phyloP scores from a whole-genome alignment of 495 filamentous ascomycete species.

The Penicillium cosmopolitanum region DNA sequence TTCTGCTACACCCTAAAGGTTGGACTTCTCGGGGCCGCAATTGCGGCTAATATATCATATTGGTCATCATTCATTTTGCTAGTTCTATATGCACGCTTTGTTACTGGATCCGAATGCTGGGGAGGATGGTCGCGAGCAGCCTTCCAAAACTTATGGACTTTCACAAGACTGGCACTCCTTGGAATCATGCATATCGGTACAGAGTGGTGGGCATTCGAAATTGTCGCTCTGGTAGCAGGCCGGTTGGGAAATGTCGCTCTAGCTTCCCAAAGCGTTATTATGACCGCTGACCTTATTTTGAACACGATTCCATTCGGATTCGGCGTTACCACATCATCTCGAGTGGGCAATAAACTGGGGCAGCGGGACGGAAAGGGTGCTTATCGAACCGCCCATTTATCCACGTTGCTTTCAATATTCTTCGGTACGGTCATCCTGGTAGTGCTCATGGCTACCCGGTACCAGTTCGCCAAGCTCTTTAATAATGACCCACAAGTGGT shows the following conservation, averaged over 20 bases:
- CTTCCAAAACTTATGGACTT: constrained; percentile 67
- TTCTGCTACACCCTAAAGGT: constrained; percentile 74
- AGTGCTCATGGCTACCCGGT: constrained; percentile 71
- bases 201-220: constrained; percentile 97
- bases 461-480: constrained; percentile 82
- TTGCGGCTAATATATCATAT: constrained; percentile 85
- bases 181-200: constrained; percentile 90
- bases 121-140: constrained; percentile 74
- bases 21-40: constrained; percentile 76
- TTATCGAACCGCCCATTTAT: constrained; percentile 72
- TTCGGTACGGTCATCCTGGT: constrained; percentile 71
- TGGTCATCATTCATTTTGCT: constrained; percentile 84
- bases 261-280: constrained; percentile 89
- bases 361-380: constrained; percentile 69
- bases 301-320: constrained; percentile 93
- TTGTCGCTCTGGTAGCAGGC: constrained; percentile 89
- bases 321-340: constrained; percentile 78
- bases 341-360: constrained; percentile 84
- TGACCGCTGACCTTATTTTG: constrained; percentile 92
- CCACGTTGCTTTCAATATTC: constrained; percentile 73
- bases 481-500: constrained; percentile 79
- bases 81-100: constrained; percentile 72
- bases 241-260: constrained; percentile 80
- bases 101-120: constrained; percentile 79
- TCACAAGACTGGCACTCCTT: constrained; percentile 74